Evolutionary conservation across 345 rosid species (phyloP), one percentile per base, ranked within the genome.

Genomic region (Raphanus sativus): DNA sequence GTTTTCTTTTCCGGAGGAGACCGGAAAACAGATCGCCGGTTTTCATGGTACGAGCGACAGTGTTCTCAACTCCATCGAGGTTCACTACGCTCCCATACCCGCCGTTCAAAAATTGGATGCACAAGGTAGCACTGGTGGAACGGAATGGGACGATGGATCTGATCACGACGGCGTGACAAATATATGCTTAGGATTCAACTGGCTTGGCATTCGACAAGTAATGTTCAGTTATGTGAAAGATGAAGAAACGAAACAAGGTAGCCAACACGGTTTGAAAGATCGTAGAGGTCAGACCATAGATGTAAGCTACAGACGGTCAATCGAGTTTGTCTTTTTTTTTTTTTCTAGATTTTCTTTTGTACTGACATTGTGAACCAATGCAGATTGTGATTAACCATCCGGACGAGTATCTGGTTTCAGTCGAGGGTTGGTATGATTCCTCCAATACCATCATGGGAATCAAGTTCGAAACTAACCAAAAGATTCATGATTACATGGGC

Each of bases 11-110:
- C 61, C 61, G 0, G 66, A 38, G 15, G 60, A 42, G 0, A 71
- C 67, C 10, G 81, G 81, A 58, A 71, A 77, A 65, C 80, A 76
- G 65, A 65, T 77, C 38, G 62, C 73, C 38, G 81, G 81, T 38
- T 77, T 77, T 40, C 67, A 28, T 77, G 81, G 81, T 4, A 34
- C 56, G 42, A 50, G 80, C 54, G 33, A 56, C 70, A 76, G 15
- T 52, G 40, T 76, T 10, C 75, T 76, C 70, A 76, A 76, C 75
- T 62, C 63, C 69, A 76, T 76, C 15, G 64, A 76, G 17, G 75
- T 76, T 54, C 80, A 76, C 69, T 76, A 76, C 24, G 75, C 69
- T 69, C 70, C 80, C 9, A 10, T 16, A 5, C 71, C 75, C 38
- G 42, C 76, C 13, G 24, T 21, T 3, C 59, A 71, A 5, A 71